Base-by-base conservation (phyloP, 208 protist genomes). In the Trypanosoma boissoni region DNA sequence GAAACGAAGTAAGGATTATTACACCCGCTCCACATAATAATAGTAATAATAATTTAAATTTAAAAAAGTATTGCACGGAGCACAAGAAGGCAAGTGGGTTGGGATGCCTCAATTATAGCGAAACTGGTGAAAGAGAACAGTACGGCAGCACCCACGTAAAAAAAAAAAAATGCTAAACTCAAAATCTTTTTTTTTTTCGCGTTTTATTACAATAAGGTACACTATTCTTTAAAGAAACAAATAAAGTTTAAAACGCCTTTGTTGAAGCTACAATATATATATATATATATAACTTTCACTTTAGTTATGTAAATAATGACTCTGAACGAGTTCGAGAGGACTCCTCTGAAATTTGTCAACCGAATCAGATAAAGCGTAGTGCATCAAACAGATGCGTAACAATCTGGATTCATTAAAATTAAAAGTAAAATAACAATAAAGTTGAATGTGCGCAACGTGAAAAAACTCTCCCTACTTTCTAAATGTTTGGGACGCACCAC, bases 371-470 rank as follows among this genome's bases (percentile, higher is more conserved):
- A 21, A 59, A 53, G 42, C 60, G 60, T 37, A 36, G 37, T 18
- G 32, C 42, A 31, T 58, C 51, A 57, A 80, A 78, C 9, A 91
- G 55, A 14, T n/a, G 82, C 72, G 20, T 52, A 57, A 5, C 64
- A 53, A 16, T 64, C 55, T n/a, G 52, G 54, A 21, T 68, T 41
- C 34, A 52, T 51, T 16, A 49, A 37, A 18, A 73, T 32, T 9
- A 50, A 16, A 10, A 62, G 41, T 20, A 87, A 49, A 41, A 82
- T 66, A 26, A 83, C 69, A 31, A 78, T 52, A 55, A 83, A 86
- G 62, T 91, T 91, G 28, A 70, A 62, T 32, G 52, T 76, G 62
- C 87, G 79, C 10, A 91, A 56, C 0, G 73, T 83, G 52, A 57
- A 68, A n/a, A 49, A 88, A 84, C 48, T 54, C 68, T 1, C 49